Evolutionary conservation across 805 yeast species (phyloP).

Genomic region (Wickerhamiella dianesei): DNA sequence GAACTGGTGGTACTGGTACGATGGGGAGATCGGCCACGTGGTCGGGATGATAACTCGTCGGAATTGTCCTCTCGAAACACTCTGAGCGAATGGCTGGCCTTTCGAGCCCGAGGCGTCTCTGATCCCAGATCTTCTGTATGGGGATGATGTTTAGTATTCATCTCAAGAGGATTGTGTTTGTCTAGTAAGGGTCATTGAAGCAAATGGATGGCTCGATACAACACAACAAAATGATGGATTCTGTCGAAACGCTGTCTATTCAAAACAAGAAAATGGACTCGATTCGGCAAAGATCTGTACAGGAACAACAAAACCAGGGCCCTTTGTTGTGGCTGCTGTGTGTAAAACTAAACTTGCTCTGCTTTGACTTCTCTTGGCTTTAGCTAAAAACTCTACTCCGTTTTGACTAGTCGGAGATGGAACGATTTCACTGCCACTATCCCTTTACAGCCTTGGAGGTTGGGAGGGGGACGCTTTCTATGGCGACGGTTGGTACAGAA

Average conservation of each 20-base stretch:
- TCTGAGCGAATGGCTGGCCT: constrained; percentile 29
- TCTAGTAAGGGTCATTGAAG: not conserved
- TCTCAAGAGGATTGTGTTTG: not conserved
- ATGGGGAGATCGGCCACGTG: not conserved
- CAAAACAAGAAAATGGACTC: too few species aligned
- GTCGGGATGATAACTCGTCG: not conserved
- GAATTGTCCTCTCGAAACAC: constrained; percentile 23
- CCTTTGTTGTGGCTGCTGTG: not conserved
- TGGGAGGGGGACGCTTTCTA: too few species aligned
- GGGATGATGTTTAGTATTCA: not conserved
- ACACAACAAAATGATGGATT: too few species aligned
- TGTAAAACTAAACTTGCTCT: not conserved
- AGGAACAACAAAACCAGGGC: not conserved
- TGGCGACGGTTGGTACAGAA: not conserved
- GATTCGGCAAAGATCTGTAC: too few species aligned
- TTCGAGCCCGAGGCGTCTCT: constrained; percentile 21
- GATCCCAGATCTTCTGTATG: not conserved
- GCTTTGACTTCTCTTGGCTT: not conserved
- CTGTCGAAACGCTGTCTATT: too few species aligned
- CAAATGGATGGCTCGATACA: not conserved
- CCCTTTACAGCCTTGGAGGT: not conserved
- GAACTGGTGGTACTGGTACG: not conserved
- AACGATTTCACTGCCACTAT: not conserved
- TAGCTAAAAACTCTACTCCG: not conserved
- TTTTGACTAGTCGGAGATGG: not conserved